A percentile compares a stretch with the other conserved stretches of the same genome.
Conservation (phyloP, 371 early-diverging fungal genomes). For the Circinella umbellata region DNA sequence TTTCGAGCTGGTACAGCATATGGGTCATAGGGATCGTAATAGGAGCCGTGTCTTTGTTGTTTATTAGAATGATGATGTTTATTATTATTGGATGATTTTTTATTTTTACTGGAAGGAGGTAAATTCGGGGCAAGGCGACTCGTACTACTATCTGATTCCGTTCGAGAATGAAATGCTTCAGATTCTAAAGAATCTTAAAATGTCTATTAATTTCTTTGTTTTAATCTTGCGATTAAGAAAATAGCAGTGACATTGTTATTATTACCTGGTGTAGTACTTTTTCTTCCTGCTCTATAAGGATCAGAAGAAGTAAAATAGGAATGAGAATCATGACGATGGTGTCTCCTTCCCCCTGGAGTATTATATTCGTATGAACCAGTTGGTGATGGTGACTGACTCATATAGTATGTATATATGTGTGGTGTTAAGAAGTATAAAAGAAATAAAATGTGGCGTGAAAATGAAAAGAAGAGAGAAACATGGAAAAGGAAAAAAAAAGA, state of each 20-base stretch:
- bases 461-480: slow-evolving; percentile 8
- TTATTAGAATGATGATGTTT: slow-evolving; percentile 23
- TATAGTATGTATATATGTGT: background rate
- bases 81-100: slow-evolving; percentile 13
- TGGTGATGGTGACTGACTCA: slow-evolving; percentile 12
- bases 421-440: background rate
- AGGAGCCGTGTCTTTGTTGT: background rate
- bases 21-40: slow-evolving; percentile 31
- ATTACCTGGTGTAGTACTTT: slow-evolving; percentile 39
- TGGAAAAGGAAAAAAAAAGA: slow-evolving; percentile 14
- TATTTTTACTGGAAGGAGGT: background rate
- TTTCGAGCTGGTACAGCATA: slow-evolving; percentile 36
- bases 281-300: slow-evolving; percentile 41
- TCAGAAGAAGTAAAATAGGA: slow-evolving; percentile 21
- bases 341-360: background rate
- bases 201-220: background rate
- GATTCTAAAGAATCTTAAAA: slow-evolving; percentile 18
- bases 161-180: slow-evolving; percentile 37
- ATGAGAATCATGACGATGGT: slow-evolving; percentile 13
- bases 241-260: background rate
- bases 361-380: slow-evolving; percentile 1
- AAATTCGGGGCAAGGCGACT: slow-evolving; percentile 26
- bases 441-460: slow-evolving; percentile 7
- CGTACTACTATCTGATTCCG: slow-evolving; percentile 48
- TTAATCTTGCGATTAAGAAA: slow-evolving; percentile 1